Evolutionary conservation across 257 asterid genomes (phyloP).

Genomic region (Solanum bulbocastanum): DNA sequence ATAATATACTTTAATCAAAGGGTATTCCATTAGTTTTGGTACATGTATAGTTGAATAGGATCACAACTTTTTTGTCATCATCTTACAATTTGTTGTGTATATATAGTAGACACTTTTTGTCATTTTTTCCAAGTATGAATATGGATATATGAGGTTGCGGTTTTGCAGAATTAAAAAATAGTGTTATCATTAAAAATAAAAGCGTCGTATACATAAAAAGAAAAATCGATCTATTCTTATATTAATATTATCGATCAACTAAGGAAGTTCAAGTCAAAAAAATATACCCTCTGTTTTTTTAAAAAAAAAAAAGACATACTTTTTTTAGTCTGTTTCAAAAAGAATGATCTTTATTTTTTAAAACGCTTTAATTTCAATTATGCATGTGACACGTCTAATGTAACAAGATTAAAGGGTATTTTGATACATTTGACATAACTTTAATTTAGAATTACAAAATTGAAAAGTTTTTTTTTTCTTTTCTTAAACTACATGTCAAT

Average conservation of each 20-base stretch:
- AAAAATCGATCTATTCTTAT: neutral
- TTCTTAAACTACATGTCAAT: no score
- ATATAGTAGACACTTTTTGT: neutral
- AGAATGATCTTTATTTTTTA: no score
- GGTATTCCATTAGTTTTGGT: neutral
- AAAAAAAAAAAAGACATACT: no score
- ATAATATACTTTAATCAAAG: conserved; percentile 1
- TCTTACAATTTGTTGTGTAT: neutral
- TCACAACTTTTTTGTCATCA: neutral
- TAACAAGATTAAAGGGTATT: rapidly evolving
- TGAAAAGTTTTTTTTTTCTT: no score
- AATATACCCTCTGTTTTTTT: neutral
- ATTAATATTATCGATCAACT: neutral
- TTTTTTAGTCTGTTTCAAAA: no score
- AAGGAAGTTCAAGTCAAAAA: neutral
- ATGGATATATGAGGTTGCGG: neutral
- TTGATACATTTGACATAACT: no score
- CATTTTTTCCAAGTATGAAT: neutral
- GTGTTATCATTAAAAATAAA: neutral
- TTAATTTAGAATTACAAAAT: rapidly evolving
- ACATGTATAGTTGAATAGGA: neutral
- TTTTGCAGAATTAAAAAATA: neutral
- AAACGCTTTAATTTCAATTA: no score
- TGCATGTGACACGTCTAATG: no score
- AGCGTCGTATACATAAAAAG: neutral